Evolutionary conservation across 208 protist species (phyloP).

Genomic region (Strigomonas culicis): DNA sequence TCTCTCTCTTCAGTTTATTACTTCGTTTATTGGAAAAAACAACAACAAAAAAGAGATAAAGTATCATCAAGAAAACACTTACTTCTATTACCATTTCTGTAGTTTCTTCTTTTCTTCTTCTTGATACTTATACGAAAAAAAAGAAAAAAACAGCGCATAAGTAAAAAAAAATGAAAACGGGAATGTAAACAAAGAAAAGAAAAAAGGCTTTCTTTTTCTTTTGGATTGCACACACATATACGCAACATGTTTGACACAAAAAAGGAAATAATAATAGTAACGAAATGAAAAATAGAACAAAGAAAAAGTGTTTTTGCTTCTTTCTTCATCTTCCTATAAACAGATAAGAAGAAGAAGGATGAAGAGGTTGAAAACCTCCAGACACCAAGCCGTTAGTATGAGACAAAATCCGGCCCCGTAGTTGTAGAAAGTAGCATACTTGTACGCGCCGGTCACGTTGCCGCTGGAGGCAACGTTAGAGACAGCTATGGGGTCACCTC

Average conservation of each 20-base stretch:
- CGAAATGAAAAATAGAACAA: not conserved
- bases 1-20: no score
- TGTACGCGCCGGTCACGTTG: no score
- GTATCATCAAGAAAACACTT: not conserved
- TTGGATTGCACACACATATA: not conserved
- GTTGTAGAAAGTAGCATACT: constrained; percentile 13
- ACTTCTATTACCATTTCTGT: constrained; percentile 1
- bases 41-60: not conserved
- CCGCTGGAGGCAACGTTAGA: no score
- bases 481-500: no score
- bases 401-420: constrained; percentile 44
- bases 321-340: constrained; percentile 13
- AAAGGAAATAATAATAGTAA: not conserved
- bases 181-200: constrained; percentile 1
- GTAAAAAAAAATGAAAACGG: not conserved
- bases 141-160: constrained; percentile 2
- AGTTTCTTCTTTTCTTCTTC: not conserved
- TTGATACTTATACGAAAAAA: not conserved
- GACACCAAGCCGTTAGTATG: constrained; percentile 32
- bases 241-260: no score
- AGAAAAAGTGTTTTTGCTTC: constrained; percentile 5
- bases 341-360: constrained; percentile 10
- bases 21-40: no score
- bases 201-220: constrained; percentile 3
- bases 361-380: constrained; percentile 27